Evolutionary conservation across 257 asterid species (phyloP).

Genomic region (Orobanche coerulescens): DNA sequence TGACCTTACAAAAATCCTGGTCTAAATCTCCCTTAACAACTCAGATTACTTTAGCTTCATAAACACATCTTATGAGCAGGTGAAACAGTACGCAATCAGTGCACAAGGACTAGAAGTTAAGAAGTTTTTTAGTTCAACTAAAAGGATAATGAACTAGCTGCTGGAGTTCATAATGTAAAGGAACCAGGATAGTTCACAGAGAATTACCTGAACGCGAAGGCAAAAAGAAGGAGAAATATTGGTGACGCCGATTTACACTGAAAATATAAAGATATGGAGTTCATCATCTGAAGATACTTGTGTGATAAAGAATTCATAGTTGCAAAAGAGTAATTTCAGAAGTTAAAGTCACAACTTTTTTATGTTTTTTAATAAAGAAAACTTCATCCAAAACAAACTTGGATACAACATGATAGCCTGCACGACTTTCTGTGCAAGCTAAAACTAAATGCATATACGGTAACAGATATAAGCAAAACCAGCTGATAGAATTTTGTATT

Average conservation of each 20-base stretch:
- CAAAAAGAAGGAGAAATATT: constrained; percentile 91
- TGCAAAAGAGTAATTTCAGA: background rate
- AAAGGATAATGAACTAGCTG: background rate
- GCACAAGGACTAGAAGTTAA: constrained; percentile 10
- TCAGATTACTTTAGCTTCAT: constrained; percentile 4
- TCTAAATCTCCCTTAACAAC: background rate
- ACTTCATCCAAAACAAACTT: constrained; percentile 1
- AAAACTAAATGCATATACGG: constrained; percentile 2
- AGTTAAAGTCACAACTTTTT: constrained; percentile 2
- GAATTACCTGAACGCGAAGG: constrained; percentile 94
- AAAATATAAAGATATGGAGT: constrained; percentile 24
- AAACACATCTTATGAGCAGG: background rate
- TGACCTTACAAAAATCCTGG: background rate
- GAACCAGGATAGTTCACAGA: constrained; percentile 15
- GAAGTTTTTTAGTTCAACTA: background rate
- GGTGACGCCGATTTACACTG: constrained; percentile 99
- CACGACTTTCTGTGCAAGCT: background rate
- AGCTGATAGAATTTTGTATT: background rate
- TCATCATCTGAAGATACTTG: constrained; percentile 12
- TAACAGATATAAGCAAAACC: constrained; percentile 11
- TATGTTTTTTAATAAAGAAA: background rate
- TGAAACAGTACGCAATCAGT: background rate
- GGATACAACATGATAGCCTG: background rate
- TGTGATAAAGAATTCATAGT: constrained; percentile 6
- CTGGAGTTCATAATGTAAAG: constrained; percentile 9